A percentile compares a stretch with the other conserved stretches of the same genome.
These are phyloP conservation scores for Alloascoidea hylecoeti DNA, from an alignment of 805 yeast genomes.

Conservation along the genomic window DNA sequence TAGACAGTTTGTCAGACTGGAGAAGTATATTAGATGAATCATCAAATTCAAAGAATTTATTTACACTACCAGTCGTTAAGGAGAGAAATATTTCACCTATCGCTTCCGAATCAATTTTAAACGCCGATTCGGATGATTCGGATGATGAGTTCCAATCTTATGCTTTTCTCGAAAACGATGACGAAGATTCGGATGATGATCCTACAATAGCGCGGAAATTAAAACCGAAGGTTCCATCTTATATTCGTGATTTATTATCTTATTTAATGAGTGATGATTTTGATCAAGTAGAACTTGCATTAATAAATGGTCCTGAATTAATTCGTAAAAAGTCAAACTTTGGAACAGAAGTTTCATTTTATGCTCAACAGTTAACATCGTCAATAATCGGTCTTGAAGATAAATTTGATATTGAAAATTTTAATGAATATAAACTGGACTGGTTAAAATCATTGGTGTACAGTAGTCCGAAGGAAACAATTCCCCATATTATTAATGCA, in stretches of 20 bases:
- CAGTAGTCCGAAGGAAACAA: constrained; percentile 31
- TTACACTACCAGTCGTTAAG: constrained; percentile 5
- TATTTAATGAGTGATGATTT: constrained; percentile 34
- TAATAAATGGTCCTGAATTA: constrained; percentile 39
- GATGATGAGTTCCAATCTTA: constrained; percentile 14
- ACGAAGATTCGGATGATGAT: constrained; percentile 39
- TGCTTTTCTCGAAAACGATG: constrained; percentile 17
- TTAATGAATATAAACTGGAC: constrained; percentile 52
- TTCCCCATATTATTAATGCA: constrained; percentile 22
- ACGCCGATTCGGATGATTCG: constrained; percentile 17
- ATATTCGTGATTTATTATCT: constrained; percentile 54
- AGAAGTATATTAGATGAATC: constrained; percentile 8
- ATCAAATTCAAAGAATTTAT: background rate
- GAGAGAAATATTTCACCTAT: constrained; percentile 4
- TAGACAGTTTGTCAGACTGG: constrained; percentile 5
- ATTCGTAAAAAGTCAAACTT: constrained; percentile 48
- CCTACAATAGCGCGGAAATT: constrained; percentile 24
- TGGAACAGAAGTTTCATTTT: constrained; percentile 45
- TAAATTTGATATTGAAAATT: constrained; percentile 37
- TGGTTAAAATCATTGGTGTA: constrained; percentile 52
- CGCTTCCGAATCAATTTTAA: constrained; percentile 16
- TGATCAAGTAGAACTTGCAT: constrained; percentile 27
- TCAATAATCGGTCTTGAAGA: constrained; percentile 40
- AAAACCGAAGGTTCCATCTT: constrained; percentile 38
- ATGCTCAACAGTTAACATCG: constrained; percentile 38